Conservation (phyloP, 345 rosid species). For the Citrus australasica region DNA sequence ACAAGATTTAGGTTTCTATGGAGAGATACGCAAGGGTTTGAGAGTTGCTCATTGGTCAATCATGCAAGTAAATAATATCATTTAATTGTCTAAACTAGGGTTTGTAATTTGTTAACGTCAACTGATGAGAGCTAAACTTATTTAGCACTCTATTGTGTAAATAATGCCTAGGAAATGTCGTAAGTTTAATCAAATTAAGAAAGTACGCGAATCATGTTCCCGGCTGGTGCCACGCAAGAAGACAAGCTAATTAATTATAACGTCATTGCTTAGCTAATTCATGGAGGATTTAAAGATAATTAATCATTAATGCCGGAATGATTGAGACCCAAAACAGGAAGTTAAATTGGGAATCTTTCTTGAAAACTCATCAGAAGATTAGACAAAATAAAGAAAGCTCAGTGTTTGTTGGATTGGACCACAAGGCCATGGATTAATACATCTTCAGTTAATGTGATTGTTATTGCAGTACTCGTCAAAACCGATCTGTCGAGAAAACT, state of each 20-base stretch:
- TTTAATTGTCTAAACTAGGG: neutral
- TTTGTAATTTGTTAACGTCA: neutral
- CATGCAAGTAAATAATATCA: neutral
- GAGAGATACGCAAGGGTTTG: neutral
- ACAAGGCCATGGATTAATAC: neutral
- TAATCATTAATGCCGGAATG: neutral
- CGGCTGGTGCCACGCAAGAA: neutral
- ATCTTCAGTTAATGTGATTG: neutral
- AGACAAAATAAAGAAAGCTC: neutral
- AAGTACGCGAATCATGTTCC: neutral
- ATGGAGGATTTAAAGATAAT: neutral
- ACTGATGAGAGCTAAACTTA: neutral
- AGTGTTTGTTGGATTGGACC: constrained; percentile 6
- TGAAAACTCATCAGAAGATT: neutral
- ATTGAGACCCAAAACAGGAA: neutral
- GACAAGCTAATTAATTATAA: constrained; percentile 2
- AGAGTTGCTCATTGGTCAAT: neutral
- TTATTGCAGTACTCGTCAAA: neutral
- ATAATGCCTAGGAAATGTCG: neutral
- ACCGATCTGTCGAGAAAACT: neutral
- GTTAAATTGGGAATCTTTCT: neutral
- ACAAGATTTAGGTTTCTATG: neutral
- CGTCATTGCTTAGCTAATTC: constrained; percentile 19
- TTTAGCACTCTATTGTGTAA: neutral
- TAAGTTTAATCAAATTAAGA: neutral